Percentiles rank a stretch among this genome's conserved stretches.
Conservation (phyloP, 768 basidiomycete genomes). For the Lentinus tigrinus region DNA sequence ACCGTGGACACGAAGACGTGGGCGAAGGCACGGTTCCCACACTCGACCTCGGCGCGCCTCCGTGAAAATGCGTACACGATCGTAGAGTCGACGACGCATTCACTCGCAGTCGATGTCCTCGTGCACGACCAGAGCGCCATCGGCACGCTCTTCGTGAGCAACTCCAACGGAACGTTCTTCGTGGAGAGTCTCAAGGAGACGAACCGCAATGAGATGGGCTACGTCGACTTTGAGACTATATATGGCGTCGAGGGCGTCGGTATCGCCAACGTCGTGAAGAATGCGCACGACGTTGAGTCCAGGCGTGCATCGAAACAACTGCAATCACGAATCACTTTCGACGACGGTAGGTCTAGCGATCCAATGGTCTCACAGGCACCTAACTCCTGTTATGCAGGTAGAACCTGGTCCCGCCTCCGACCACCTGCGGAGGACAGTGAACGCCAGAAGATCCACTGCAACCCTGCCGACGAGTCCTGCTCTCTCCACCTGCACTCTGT, state of each 20-base stretch:
- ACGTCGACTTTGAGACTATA: constrained; percentile 89
- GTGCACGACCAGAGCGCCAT: constrained; percentile 61
- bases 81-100: constrained; percentile 91
- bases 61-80: constrained; percentile 95
- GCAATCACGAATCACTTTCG: constrained; percentile 81
- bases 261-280: constrained; percentile 82
- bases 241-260: constrained; percentile 90
- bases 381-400: constrained; percentile 38
- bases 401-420: constrained; percentile 71
- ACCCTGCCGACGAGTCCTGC: constrained; percentile 61
- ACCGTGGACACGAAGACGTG: constrained; percentile 80
- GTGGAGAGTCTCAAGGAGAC: constrained; percentile 89
- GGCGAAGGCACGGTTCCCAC: constrained; percentile 92
- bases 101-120: constrained; percentile 91
- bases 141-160: constrained; percentile 93
- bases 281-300: constrained; percentile 80
- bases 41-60: constrained; percentile 73
- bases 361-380: not conserved
- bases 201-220: constrained; percentile 85
- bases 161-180: constrained; percentile 95
- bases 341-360: constrained; percentile 73
- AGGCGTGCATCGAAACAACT: constrained; percentile 69
- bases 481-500: constrained; percentile 93
- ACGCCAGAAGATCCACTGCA: constrained; percentile 63
- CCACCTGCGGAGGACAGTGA: constrained; percentile 58